Evolutionary conservation across 139 green algal species (phyloP).

Genomic region (Chlorella sorokiniana): DNA sequence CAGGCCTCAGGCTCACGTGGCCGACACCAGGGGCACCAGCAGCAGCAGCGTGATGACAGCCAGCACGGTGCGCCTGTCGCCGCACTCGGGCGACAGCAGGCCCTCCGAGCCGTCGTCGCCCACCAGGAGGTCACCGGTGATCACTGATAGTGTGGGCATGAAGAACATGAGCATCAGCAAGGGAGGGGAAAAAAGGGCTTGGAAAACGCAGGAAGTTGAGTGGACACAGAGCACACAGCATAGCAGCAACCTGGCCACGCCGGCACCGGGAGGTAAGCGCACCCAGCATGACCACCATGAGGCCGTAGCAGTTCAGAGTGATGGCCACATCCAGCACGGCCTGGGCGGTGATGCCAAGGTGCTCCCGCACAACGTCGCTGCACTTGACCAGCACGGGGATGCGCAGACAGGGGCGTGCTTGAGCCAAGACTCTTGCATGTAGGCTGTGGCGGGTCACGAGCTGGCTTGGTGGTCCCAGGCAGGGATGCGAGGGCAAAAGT

Average conservation of each 20-base stretch:
- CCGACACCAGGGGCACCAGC: constrained; percentile 33
- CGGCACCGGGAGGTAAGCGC: no score
- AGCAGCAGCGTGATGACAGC: constrained; percentile 32
- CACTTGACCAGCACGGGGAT: not conserved
- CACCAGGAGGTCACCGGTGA: constrained; percentile 6
- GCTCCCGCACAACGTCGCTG: constrained; percentile 36
- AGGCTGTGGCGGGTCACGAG: not conserved
- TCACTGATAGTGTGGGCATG: not conserved
- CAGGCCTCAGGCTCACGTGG: constrained; percentile 1
- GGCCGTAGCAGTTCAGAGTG: constrained; percentile 23
- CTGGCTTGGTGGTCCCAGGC: not conserved
- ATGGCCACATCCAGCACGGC: constrained; percentile 31
- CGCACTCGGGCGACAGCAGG: constrained; percentile 30
- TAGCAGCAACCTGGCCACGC: no score
- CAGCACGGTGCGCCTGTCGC: constrained; percentile 34
- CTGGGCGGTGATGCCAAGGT: constrained; percentile 26
- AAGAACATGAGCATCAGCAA: no score
- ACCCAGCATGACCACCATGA: not conserved
- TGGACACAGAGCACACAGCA: no score
- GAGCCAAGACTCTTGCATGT: not conserved
- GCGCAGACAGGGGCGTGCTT: not conserved
- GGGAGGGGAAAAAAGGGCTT: no score
- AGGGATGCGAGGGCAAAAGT: not conserved
- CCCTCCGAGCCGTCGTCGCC: constrained; percentile 1
- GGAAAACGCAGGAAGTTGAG: no score